phyloP scores from a whole-genome alignment of 306 rosid species.

The Corylus avellana region DNA sequence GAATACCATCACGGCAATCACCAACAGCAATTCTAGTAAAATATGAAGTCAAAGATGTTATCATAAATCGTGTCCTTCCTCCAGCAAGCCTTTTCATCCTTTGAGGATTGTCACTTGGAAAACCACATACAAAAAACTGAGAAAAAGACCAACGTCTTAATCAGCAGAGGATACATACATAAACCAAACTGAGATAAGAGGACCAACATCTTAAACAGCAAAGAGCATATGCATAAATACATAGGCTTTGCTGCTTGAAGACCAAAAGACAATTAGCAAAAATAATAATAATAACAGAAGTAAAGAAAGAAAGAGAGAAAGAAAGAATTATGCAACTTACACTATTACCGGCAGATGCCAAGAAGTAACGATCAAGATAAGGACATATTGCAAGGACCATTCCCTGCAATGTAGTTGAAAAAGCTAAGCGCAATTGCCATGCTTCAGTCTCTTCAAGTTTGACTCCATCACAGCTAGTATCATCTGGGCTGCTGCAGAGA shows the following conservation, averaged over 20 bases:
- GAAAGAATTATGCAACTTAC: conserved; percentile 53
- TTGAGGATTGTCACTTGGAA: conserved; percentile 72
- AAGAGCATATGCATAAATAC: not conserved
- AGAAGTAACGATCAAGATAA: conserved; percentile 86
- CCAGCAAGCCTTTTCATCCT: conserved; percentile 64
- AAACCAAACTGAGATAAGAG: not conserved
- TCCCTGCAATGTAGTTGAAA: conserved; percentile 63
- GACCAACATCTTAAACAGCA: not conserved
- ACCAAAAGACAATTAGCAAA: not conserved
- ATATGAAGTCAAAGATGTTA: conserved; percentile 79
- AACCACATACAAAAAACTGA: conserved; percentile 90
- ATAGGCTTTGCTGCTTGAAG: not conserved
- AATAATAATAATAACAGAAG: not conserved
- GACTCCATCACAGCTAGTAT: conserved; percentile 80
- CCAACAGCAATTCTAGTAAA: conserved; percentile 90
- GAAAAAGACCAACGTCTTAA: conserved; percentile 31
- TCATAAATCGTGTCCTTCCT: conserved; percentile 69
- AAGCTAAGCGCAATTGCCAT: conserved; percentile 83
- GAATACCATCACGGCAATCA: conserved; percentile 91
- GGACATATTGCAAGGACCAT: conserved; percentile 83
- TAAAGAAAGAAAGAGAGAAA: conserved; percentile 9
- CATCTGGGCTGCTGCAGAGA: conserved; percentile 86
- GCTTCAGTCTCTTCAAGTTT: conserved; percentile 85
- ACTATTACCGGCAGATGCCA: conserved; percentile 87
- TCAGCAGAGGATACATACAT: conserved; percentile 21